phyloP scores from a whole-genome alignment of 345 rosid species.

The Durio zibethinus region DNA sequence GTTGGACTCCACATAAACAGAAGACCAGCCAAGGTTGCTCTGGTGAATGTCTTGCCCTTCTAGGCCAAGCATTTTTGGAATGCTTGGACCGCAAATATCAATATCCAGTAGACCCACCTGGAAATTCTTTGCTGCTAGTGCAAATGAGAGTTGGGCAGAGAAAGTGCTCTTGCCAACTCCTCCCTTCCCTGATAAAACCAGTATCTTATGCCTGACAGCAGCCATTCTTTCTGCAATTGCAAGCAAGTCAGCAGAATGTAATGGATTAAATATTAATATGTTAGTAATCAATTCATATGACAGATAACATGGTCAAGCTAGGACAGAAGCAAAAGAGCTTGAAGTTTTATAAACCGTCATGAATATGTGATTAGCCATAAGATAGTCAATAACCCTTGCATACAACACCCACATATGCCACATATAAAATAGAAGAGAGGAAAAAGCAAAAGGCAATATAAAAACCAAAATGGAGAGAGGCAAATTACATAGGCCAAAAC shows the following conservation, averaged over 20 bases:
- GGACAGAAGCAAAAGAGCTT: constrained; percentile 26
- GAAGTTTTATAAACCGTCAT: neutral
- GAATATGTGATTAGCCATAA: neutral
- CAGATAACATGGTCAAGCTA: constrained; percentile 76
- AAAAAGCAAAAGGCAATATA: neutral
- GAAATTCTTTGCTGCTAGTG: constrained; percentile 78
- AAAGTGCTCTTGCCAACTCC: no score
- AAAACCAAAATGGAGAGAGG: neutral
- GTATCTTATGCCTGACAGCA: constrained; percentile 86
- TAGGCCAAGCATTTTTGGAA: constrained; percentile 93
- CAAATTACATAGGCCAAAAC: neutral
- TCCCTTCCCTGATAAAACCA: no score
- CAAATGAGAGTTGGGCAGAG: constrained; percentile 82
- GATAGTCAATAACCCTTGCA: neutral
- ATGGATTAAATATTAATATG: neutral
- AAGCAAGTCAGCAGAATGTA: constrained; percentile 65
- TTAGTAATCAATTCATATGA: constrained; percentile 28
- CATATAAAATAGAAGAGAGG: neutral
- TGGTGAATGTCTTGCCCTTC: constrained; percentile 97
- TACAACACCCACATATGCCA: neutral
- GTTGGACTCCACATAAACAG: constrained; percentile 86
- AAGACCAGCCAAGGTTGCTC: constrained; percentile 98
- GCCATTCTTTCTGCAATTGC: constrained; percentile 93
- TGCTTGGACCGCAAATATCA: constrained; percentile 94
- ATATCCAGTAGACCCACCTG: constrained; percentile 90